Evolutionary conservation across 2,329 filamentous ascomycete genomes (phyloP).

Genomic region (Hyphodiscus sp.): DNA sequence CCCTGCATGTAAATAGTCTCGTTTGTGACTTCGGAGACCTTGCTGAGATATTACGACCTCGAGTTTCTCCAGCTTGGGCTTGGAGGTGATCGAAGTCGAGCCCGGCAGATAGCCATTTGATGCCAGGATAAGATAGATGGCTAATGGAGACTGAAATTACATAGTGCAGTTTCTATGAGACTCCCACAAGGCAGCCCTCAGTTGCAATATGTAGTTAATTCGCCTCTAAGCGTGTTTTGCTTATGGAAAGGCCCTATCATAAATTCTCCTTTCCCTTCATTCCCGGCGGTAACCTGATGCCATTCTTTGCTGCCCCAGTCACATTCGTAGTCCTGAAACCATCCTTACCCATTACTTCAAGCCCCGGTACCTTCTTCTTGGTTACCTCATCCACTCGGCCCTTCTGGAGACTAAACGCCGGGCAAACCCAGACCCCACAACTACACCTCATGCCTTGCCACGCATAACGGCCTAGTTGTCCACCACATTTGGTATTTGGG

Average conservation of each 20-base stretch:
- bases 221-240: neutral
- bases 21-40: too few relatives aligned
- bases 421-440: conserved; percentile 85
- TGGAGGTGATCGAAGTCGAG: too few relatives aligned
- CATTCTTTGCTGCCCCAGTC: conserved; percentile 16
- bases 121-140: too few relatives aligned
- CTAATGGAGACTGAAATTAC: too few relatives aligned
- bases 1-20: too few relatives aligned
- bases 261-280: conserved; percentile 30
- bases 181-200: too few relatives aligned
- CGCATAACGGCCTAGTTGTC: conserved; percentile 85
- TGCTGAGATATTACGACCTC: too few relatives aligned
- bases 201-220: neutral
- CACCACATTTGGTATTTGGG: conserved; percentile 69
- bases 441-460: conserved; percentile 95
- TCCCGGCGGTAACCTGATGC: conserved; percentile 51
- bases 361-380: conserved; percentile 9
- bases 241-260: conserved; percentile 1
- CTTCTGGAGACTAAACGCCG: conserved; percentile 80
- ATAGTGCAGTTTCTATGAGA: too few relatives aligned
- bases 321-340: conserved; percentile 1
- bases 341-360: conserved; percentile 3
- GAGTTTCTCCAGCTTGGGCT: too few relatives aligned
- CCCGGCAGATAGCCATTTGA: too few relatives aligned
- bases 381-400: conserved; percentile 68